Evolutionary conservation across 2,329 filamentous ascomycete species (phyloP).

Genomic region (Monosporascus sp.): DNA sequence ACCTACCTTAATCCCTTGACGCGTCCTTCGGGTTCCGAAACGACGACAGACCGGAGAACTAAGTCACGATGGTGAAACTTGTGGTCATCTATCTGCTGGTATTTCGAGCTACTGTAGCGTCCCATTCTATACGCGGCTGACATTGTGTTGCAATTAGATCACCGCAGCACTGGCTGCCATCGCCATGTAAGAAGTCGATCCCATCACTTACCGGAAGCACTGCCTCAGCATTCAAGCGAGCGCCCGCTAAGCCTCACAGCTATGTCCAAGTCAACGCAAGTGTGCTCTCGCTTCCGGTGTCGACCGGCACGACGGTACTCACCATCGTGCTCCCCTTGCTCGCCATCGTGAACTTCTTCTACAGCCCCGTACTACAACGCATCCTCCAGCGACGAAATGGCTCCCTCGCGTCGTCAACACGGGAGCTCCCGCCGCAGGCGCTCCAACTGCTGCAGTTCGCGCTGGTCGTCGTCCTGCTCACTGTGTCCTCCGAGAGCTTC

Average conservation of each 20-base stretch:
- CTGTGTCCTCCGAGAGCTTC: slow-evolving; percentile 30
- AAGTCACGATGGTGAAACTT: background rate
- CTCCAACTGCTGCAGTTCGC: slow-evolving; percentile 39
- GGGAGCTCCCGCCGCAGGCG: slow-evolving; percentile 25
- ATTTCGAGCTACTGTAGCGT: background rate
- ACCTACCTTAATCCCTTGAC: background rate
- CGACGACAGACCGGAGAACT: background rate
- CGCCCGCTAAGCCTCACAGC: slow-evolving; percentile 9
- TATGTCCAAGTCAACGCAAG: slow-evolving; percentile 25
- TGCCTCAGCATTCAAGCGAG: background rate
- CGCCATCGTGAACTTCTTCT: slow-evolving; percentile 21
- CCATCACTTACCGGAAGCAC: background rate
- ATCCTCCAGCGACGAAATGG: background rate
- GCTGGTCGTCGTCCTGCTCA: slow-evolving; percentile 38
- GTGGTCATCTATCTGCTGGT: background rate
- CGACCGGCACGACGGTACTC: slow-evolving; percentile 22
- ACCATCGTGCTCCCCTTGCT: slow-evolving; percentile 25
- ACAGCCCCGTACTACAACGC: slow-evolving; percentile 11
- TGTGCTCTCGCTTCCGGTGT: slow-evolving; percentile 23
- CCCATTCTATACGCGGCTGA: background rate
- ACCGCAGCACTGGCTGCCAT: slow-evolving; percentile 9
- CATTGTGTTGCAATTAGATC: slow-evolving; percentile 3
- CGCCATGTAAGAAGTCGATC: slow-evolving; percentile 10
- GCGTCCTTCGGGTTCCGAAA: background rate
- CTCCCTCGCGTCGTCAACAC: slow-evolving; percentile 1